Conservation (phyloP, 495 filamentous ascomycete species). For the Penicillium ucsense region DNA sequence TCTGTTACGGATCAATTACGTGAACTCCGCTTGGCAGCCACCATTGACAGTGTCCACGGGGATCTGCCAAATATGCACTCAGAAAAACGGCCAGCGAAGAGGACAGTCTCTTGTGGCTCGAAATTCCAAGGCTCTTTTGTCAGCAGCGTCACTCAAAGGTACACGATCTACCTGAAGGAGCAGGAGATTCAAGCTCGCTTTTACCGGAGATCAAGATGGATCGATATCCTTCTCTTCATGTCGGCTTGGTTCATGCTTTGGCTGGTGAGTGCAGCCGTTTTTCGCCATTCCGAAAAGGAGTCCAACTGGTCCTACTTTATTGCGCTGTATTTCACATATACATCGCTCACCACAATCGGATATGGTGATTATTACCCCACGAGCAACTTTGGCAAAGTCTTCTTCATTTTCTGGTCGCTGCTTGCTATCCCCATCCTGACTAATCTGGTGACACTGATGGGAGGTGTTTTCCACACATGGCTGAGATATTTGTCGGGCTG, state of each 20-base stretch:
- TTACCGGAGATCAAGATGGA: constrained; percentile 51
- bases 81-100: constrained; percentile 15
- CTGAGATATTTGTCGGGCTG: not conserved
- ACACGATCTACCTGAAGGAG: constrained; percentile 60
- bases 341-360: constrained; percentile 2
- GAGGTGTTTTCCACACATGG: not conserved
- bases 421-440: constrained; percentile 6
- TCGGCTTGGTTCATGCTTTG: constrained; percentile 60
- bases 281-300: constrained; percentile 39
- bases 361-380: constrained; percentile 33
- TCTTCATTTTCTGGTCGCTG: constrained; percentile 41
- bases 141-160: not conserved
- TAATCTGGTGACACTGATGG: constrained; percentile 3
- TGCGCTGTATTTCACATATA: constrained; percentile 16
- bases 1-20: constrained; percentile 71
- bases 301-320: constrained; percentile 1
- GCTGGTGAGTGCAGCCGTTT: constrained; percentile 65
- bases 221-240: constrained; percentile 49
- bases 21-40: constrained; percentile 13
- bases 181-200: constrained; percentile 35
- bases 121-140: not conserved
- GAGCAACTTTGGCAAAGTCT: constrained; percentile 59
- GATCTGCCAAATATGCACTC: constrained; percentile 9
- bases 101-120: not conserved
- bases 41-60: constrained; percentile 41